Conservation (phyloP, 2,329 filamentous ascomycete genomes). For the Aspergillus piperis region DNA sequence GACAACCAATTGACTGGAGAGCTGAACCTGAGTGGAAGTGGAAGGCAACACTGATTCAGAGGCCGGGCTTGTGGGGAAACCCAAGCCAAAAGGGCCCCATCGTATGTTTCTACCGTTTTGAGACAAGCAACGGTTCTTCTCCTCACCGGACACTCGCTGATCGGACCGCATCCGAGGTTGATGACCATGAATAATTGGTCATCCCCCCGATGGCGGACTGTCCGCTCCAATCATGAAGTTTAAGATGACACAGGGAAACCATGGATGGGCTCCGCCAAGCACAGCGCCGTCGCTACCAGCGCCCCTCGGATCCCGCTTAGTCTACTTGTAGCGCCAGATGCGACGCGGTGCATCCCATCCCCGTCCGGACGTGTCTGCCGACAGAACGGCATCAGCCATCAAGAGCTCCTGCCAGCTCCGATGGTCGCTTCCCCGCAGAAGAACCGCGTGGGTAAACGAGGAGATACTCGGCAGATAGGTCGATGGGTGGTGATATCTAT, state of each 20-base stretch:
- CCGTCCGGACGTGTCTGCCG: not conserved
- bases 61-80: not conserved
- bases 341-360: no score
- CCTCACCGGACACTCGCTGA: not conserved
- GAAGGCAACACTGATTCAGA: no score
- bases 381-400: not conserved
- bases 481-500: no score
- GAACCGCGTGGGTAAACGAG: not conserved
- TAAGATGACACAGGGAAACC: no score
- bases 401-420: not conserved
- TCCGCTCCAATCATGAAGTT: not conserved
- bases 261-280: not conserved
- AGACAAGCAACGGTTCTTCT: not conserved
- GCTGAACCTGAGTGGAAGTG: not conserved
- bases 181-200: not conserved
- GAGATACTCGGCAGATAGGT: not conserved
- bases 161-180: not conserved
- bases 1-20: not conserved
- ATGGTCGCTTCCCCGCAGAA: not conserved
- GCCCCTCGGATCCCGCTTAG: no score
- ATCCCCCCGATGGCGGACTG: not conserved
- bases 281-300: not conserved
- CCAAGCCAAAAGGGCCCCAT: not conserved
- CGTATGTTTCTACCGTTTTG: constrained; percentile 1
- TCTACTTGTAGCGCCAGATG: no score